phyloP scores from a whole-genome alignment of 768 basidiomycete species.

The Tricholoma hemisulphureum region DNA sequence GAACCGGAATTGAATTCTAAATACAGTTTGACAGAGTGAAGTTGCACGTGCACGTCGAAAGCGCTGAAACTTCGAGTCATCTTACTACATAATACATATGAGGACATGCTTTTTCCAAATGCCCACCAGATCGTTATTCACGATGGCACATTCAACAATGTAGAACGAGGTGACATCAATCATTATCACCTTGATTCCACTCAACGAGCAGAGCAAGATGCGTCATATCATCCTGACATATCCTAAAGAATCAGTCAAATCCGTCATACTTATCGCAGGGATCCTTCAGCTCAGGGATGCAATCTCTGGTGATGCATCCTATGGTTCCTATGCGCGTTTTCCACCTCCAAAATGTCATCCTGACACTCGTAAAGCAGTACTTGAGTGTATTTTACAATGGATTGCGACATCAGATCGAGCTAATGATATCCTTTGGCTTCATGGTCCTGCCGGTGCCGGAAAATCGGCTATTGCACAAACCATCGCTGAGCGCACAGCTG shows the following conservation, averaged over 20 bases:
- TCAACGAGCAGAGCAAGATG: no score
- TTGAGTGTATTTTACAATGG: neutral
- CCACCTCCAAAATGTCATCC: neutral
- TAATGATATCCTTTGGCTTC: constrained; percentile 15
- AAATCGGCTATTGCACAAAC: constrained; percentile 22
- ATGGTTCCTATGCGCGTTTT: neutral
- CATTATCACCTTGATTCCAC: no score
- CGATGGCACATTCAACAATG: neutral
- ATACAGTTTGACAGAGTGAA: no score
- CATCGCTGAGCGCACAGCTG: constrained; percentile 12
- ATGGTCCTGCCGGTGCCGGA: constrained; percentile 20
- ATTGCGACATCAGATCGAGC: neutral
- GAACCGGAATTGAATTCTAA: constrained; percentile 37
- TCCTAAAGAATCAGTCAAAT: no score
- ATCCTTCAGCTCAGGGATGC: neutral
- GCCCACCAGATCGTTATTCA: neutral
- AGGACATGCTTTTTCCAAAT: no score
- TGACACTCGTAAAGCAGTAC: neutral
- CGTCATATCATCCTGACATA: no score
- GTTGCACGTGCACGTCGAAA: no score
- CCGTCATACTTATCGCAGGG: neutral
- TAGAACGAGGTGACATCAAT: neutral
- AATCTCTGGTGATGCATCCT: neutral
- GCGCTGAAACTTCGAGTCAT: no score
- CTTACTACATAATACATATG: no score